Conservation (phyloP, 2,329 filamentous ascomycete species). For the Paraphaeosphaeria sporulosa region DNA sequence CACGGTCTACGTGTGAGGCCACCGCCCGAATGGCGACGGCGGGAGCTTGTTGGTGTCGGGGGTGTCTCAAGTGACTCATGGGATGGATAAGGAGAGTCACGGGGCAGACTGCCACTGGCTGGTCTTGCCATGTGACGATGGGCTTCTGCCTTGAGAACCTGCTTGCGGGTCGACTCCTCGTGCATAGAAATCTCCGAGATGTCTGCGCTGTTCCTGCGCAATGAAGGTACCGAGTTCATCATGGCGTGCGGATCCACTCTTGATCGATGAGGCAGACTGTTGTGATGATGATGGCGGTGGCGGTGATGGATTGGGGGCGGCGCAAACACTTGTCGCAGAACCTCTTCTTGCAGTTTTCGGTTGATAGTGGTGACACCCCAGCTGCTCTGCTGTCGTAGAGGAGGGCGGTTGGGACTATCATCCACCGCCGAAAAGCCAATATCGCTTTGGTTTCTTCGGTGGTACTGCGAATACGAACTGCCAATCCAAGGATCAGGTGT, state of each 20-base stretch:
- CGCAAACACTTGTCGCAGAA: slow-evolving; percentile 89
- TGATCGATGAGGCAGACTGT: slow-evolving; percentile 63
- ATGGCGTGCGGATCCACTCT: slow-evolving; percentile 37
- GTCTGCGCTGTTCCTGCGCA: slow-evolving; percentile 50
- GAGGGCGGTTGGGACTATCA: slow-evolving; percentile 43
- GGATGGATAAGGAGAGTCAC: neutral
- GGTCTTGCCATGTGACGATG: slow-evolving; percentile 40
- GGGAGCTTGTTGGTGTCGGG: slow-evolving; percentile 35
- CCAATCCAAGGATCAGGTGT: slow-evolving; percentile 48
- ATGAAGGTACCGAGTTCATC: slow-evolving; percentile 43
- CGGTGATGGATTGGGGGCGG: slow-evolving; percentile 84
- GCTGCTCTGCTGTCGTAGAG: slow-evolving; percentile 60
- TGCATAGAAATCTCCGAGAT: slow-evolving; percentile 37
- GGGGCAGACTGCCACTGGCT: slow-evolving; percentile 16
- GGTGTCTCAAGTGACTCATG: slow-evolving; percentile 39
- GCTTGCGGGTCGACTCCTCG: slow-evolving; percentile 51
- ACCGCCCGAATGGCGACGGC: slow-evolving; percentile 85
- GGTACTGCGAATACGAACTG: slow-evolving; percentile 41
- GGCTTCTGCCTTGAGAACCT: slow-evolving; percentile 52
- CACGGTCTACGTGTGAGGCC: slow-evolving; percentile 76
- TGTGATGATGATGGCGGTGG: slow-evolving; percentile 73
- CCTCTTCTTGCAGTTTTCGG: slow-evolving; percentile 84
- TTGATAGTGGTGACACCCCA: slow-evolving; percentile 96
- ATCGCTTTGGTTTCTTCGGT: slow-evolving; percentile 48
- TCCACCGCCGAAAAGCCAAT: slow-evolving; percentile 30